These are phyloP conservation scores for Stenocarpella maydis DNA, from an alignment of 2,329 filamentous ascomycete genomes.

Conservation along the genomic window DNA sequence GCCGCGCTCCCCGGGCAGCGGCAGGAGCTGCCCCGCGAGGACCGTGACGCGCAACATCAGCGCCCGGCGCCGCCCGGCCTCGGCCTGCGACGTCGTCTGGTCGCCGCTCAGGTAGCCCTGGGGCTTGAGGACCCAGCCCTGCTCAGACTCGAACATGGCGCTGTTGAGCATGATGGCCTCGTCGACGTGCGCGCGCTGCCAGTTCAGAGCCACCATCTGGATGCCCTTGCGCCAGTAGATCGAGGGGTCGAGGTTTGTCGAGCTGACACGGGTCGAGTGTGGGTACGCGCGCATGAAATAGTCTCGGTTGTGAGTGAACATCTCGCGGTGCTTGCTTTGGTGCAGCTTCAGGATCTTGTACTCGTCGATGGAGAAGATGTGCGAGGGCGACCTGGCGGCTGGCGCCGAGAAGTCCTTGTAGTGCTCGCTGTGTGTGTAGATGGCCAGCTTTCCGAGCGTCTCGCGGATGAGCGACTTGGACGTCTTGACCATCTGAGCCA, in stretches of 20 bases:
- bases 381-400: slow-evolving; percentile 64
- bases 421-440: slow-evolving; percentile 88
- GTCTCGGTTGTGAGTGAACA: slow-evolving; percentile 87
- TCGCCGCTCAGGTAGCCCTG: slow-evolving; percentile 69
- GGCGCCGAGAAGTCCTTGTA: slow-evolving; percentile 77
- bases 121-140: slow-evolving; percentile 89
- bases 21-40: slow-evolving; percentile 78
- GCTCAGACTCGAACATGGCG: slow-evolving; percentile 90
- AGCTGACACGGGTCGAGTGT: slow-evolving; percentile 77
- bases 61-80: slow-evolving; percentile 57
- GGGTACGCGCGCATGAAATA: slow-evolving; percentile 95
- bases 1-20: slow-evolving; percentile 57
- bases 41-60: slow-evolving; percentile 77
- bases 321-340: slow-evolving; percentile 71
- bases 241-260: slow-evolving; percentile 93
- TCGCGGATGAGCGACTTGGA: slow-evolving; percentile 72
- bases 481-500: slow-evolving; percentile 51
- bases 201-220: slow-evolving; percentile 98
- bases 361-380: slow-evolving; percentile 91
- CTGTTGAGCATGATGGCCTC: slow-evolving; percentile 96
- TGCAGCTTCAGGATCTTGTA: slow-evolving; percentile 70
- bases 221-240: slow-evolving; percentile 93
- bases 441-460: slow-evolving; percentile 75
- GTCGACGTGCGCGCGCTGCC: slow-evolving; percentile 82
- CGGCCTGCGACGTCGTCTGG: slow-evolving; percentile 50